Base-by-base conservation (phyloP, 2,329 filamentous ascomycete species). In the Colletotrichum tropicicola region DNA sequence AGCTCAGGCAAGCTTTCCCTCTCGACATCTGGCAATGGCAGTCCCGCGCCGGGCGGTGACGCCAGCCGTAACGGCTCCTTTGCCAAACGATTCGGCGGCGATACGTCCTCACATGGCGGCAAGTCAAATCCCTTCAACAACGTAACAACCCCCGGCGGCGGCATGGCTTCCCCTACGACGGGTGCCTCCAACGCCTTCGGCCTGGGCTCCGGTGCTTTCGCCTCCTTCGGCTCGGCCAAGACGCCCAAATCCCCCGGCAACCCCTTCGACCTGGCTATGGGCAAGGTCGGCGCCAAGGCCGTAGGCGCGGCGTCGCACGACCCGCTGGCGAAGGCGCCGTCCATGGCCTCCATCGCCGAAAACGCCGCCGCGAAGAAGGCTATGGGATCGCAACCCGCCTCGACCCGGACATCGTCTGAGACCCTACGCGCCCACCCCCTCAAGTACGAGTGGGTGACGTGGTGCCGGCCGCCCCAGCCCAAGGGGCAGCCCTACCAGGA, bases 391-490 rank as follows among this genome's bases (percentile, higher is more conserved):
- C 67, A 68, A 44, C 55, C 67, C 10, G 53, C 21, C 37, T 68
- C 67, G 41, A 48, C 65, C 32, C 60, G 67, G 32, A 64, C 54
- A 43, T 68, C 65, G 25, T 65, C 65, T 19, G 67, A 67, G 60
- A 35, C 51, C 32, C 25, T 56, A 3, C 57, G 57, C 43, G 45
- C 72, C 23, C 65, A 68, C 53, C 67, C 65, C 21, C 85, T 98
- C 72, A 94, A 92, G 80, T 90, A 93, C 78, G 91, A 90, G 68
- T 99, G 96, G 96, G 91, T 97, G 32, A 93, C 98, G 77, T 98
- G 96, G 94, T 99, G 97, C 80, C 89, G 96, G 65, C 96, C 96
- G 39, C 96, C 96, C 52, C 97, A 97, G 72, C 94, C 93, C 70
- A 99, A 99, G 82, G 96, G 95, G 69, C 95, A 96, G 74, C 88